Percentiles rank a stretch among this genome's conserved stretches.
These are phyloP conservation scores for Boletellus sp. DNA, from an alignment of 768 basidiomycete species.

Conservation along the genomic window DNA sequence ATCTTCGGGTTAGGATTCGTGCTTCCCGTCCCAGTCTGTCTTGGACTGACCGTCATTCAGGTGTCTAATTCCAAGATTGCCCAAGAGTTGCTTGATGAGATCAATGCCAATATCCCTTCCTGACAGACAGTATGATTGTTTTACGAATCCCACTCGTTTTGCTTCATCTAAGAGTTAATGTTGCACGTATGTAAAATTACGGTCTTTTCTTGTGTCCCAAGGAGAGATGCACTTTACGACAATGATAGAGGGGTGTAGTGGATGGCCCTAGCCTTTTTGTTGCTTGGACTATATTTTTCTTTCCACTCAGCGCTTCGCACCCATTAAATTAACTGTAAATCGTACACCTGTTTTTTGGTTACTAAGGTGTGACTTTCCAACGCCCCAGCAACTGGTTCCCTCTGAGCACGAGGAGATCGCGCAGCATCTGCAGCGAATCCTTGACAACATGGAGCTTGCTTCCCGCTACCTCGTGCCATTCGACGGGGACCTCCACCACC, in stretches of 20 bases:
- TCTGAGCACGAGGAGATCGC: constrained; percentile 79
- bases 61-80: constrained; percentile 69
- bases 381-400: constrained; percentile 77
- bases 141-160: constrained; percentile 14
- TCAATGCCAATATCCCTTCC: constrained; percentile 41
- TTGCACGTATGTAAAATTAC: constrained; percentile 31
- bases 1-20: constrained; percentile 54
- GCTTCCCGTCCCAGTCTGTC: neutral
- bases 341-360: constrained; percentile 17
- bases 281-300: constrained; percentile 10
- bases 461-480: constrained; percentile 92
- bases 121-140: constrained; percentile 18
- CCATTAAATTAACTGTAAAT: constrained; percentile 28
- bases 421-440: constrained; percentile 86
- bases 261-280: constrained; percentile 7
- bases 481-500: constrained; percentile 80
- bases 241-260: constrained; percentile 20
- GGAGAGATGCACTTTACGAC: constrained; percentile 17
- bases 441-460: constrained; percentile 86
- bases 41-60: constrained; percentile 32
- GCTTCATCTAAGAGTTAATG: constrained; percentile 34
- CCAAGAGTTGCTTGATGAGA: constrained; percentile 58
- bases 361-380: constrained; percentile 49
- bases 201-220: constrained; percentile 29
- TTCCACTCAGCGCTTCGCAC: constrained; percentile 8